phyloP scores from a whole-genome alignment of 192 early-diverging fungal genomes.

The Backusella luteola region DNA sequence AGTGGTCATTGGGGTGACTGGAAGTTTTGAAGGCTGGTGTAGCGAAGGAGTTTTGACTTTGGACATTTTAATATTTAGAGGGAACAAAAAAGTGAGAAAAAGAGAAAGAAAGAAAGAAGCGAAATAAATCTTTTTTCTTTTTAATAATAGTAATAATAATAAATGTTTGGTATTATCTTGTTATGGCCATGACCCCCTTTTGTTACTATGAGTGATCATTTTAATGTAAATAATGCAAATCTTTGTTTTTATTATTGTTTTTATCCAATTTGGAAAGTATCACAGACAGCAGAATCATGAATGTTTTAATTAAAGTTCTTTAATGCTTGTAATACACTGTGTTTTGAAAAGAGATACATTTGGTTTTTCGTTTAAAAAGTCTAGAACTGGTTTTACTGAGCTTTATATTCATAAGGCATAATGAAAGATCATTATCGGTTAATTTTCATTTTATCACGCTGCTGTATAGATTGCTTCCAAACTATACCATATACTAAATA shows the following conservation, averaged over 20 bases:
- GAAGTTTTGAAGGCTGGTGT: neutral
- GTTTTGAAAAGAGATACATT: neutral
- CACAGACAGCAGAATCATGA: neutral
- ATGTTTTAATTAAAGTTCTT: neutral
- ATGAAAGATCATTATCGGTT: too few species aligned
- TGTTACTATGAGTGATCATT: neutral
- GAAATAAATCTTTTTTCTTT: neutral
- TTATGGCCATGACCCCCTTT: neutral
- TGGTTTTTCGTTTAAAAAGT: neutral
- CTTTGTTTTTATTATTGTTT: slow-evolving; percentile 11
- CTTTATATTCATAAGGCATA: neutral
- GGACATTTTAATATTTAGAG: neutral
- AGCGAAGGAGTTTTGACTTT: neutral
- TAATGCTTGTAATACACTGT: neutral
- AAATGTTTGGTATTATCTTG: slow-evolving; percentile 1
- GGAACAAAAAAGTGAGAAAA: neutral
- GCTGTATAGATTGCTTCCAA: neutral
- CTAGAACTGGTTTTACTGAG: neutral
- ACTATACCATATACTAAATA: neutral
- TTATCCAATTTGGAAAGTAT: slow-evolving; percentile 2
- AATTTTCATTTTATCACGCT: neutral
- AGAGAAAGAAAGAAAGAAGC: neutral
- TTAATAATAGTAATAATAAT: neutral
- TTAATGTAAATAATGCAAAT: slow-evolving; percentile 6
- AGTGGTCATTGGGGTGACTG: neutral